Evolutionary conservation across 345 rosid species (phyloP), one percentile per base, ranked within the genome.

Genomic region (Geranium rotundifolium): DNA sequence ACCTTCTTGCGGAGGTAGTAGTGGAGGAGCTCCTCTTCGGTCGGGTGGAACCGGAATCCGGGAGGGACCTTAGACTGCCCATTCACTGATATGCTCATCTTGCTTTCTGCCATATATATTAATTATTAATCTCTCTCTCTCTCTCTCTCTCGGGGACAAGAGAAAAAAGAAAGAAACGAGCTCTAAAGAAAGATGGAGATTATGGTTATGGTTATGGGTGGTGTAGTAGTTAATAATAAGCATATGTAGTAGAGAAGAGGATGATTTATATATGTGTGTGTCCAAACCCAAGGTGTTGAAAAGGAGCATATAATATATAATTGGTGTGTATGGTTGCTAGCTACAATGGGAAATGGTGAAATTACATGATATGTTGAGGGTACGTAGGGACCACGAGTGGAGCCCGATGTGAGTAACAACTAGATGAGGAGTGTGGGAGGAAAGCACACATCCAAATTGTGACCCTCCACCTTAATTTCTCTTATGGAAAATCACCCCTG

Each of bases 61-160:
- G 99, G 99, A 67, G 99, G 99, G 46, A 93, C 90, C 69, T 85
- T 85, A 59, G 99, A 86, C 65, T 88, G 95, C 16, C 99, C 99
- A 73, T 93, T 90, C 59, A 93, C 82, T 41, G 96, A 93, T 2
- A 93, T 79, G 72, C 86, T 85, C 86, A 93, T 81, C 37, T 68
- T 12, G 14, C 13, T 76, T 16, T 82, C 88, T 19, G 79, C 73
- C 87, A 81, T 81, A 7, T 41, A 17, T 30, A 37, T 2, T n/a
- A n/a, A n/a, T n/a, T n/a, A n/a, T n/a, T n/a, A n/a, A n/a, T n/a
- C n/a, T n/a, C n/a, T n/a, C n/a, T n/a, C n/a, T n/a, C n/a, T n/a
- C n/a, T n/a, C n/a, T n/a, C n/a, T n/a, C n/a, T n/a, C n/a, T n/a
- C n/a, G n/a, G n/a, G n/a, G n/a, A n/a, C n/a, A n/a, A n/a, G n/a